Evolutionary conservation across 257 asterid genomes (phyloP).

Genomic region (Dorcoceras hygrometricum): DNA sequence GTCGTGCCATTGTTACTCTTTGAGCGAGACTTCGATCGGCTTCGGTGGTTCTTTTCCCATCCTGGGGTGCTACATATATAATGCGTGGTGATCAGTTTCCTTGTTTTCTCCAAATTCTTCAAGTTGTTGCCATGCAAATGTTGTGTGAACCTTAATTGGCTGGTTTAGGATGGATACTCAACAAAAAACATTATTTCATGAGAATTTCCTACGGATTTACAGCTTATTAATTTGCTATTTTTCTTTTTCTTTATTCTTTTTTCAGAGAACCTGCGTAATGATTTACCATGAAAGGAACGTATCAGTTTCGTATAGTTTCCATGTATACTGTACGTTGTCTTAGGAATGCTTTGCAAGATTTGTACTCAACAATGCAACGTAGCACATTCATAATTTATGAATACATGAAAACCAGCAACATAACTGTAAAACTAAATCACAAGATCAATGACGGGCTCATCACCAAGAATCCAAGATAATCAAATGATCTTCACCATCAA

Average conservation of each 20-base stretch:
- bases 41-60: no score
- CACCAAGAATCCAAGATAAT: not conserved
- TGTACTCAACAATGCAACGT: not conserved
- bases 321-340: not conserved
- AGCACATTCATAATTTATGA: not conserved
- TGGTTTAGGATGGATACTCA: not conserved
- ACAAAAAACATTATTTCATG: no score
- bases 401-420: not conserved
- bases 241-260: no score
- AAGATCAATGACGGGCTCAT: not conserved
- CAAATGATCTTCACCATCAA: no score
- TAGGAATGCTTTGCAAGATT: not conserved
- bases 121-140: not conserved
- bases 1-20: not conserved
- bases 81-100: not conserved
- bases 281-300: not conserved
- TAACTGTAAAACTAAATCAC: not conserved
- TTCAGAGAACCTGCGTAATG: not conserved
- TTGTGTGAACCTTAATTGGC: not conserved
- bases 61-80: not conserved
- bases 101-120: not conserved
- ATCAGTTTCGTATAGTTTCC: not conserved
- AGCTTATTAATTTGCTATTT: no score
- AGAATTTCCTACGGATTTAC: not conserved
- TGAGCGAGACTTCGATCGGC: not conserved